Conservation (phyloP, 495 filamentous ascomycete species). For the Parachaetomium inaequale region DNA sequence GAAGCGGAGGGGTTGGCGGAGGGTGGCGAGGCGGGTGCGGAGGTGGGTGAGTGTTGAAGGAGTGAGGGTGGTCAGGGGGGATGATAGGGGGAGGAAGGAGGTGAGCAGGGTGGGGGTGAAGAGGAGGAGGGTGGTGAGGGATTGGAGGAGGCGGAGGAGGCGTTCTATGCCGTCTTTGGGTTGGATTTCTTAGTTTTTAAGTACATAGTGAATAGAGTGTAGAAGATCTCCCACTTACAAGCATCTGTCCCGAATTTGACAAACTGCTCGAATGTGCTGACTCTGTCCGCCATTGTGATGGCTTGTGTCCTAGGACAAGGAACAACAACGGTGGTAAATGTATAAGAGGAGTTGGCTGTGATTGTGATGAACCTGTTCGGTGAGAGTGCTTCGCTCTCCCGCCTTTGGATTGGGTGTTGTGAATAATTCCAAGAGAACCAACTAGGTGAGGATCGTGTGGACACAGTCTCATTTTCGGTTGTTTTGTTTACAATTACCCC, state of each 20-base stretch:
- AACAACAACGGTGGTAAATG: neutral
- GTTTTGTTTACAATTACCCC: neutral
- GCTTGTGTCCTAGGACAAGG: too few relatives aligned
- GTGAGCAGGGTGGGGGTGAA: slow-evolving; percentile 5
- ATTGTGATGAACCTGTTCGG: neutral
- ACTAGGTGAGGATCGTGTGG: neutral
- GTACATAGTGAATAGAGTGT: neutral
- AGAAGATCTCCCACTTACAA: slow-evolving; percentile 26
- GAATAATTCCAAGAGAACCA: neutral
- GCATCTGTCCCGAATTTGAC: slow-evolving; percentile 44
- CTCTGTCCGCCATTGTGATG: slow-evolving; percentile 8
- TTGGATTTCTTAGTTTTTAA: slow-evolving; percentile 6
- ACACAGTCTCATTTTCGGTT: neutral
- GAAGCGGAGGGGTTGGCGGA: slow-evolving; percentile 57
- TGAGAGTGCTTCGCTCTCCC: neutral
- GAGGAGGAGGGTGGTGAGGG: slow-evolving; percentile 35
- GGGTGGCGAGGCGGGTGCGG: slow-evolving; percentile 35
- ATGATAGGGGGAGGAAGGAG: slow-evolving; percentile 10
- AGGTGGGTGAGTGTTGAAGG: slow-evolving; percentile 25
- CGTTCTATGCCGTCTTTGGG: slow-evolving; percentile 56
- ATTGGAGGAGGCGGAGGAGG: slow-evolving; percentile 58
- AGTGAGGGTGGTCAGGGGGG: slow-evolving; percentile 11
- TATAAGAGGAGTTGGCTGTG: neutral
- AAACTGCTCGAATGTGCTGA: slow-evolving; percentile 37
- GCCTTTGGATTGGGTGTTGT: neutral